Evolutionary conservation across 768 basidiomycete genomes (phyloP), one percentile per base, ranked within the genome.

Genomic region (Leccinum variicolor): DNA sequence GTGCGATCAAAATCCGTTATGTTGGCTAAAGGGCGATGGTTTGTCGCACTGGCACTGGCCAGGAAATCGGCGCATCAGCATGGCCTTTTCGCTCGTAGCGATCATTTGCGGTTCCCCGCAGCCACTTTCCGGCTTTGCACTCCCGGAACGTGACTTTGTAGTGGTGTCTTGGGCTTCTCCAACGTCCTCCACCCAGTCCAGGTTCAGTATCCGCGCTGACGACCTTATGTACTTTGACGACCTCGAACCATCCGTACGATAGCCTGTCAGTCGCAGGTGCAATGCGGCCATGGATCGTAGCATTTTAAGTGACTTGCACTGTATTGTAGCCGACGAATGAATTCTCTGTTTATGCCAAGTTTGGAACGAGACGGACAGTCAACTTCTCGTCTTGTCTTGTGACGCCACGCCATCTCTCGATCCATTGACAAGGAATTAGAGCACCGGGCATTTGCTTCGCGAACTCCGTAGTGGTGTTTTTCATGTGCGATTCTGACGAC

Each of bases 1-100:
- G 81, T 51, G 85, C 80, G 14, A 85, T 89, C 76, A 92, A 90
- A 75, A 86, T 91, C 68, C 87, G 90, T 47, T 85, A 86, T 68
- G 81, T 84, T 66, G 87, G 87, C 72, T 91, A 77, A 74, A 72
- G 28, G 3, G 58, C 53, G 54, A 26, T 61, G 64, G 36, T 26
- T 47, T 53, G 52, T 55, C 57, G 46, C 57, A 57, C 60, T 48
- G 52, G 54, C 52, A 48, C 49, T 52, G 50, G 53, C 58, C 59
- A 54, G 62, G 53, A 66, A 56, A 47, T 53, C 52, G 60, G 63
- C 60, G 48, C 68, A 65, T 43, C 60, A 26, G 51, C 43, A 54
- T 58, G 56, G 63, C 65, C 62, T 34, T 57, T 54, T 64, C 67
- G 67, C 68, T 62, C 45, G 31, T 51, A 43, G 67, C 61, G 62